Evolutionary conservation across 352 stramenopile species (phyloP).

Genomic region (Stramenopiles sp.): DNA sequence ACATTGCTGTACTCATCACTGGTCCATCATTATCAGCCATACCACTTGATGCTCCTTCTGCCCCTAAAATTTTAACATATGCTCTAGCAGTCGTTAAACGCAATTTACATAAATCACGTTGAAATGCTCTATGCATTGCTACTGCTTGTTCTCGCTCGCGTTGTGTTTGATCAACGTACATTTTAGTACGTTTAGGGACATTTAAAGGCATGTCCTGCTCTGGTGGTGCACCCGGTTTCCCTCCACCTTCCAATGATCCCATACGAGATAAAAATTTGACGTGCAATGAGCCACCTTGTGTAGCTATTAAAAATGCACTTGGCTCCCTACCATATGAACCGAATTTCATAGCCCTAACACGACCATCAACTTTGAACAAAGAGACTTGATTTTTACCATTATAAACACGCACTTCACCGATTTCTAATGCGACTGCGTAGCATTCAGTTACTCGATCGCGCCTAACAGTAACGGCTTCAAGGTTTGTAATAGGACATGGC

Average conservation of each 20-base stretch:
- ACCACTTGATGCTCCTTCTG: too few species aligned
- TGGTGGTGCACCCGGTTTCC: slow-evolving; percentile 35
- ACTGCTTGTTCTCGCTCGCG: slow-evolving; percentile 57
- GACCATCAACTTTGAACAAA: slow-evolving; percentile 35
- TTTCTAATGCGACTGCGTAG: slow-evolving; percentile 52
- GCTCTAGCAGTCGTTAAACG: slow-evolving; percentile 52
- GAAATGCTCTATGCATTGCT: slow-evolving; percentile 72
- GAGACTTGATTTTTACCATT: slow-evolving; percentile 48
- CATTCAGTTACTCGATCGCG: slow-evolving; percentile 46
- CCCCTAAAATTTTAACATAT: slow-evolving; percentile 71
- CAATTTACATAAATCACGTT: slow-evolving; percentile 63
- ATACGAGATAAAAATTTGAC: slow-evolving; percentile 66
- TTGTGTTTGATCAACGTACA: slow-evolving; percentile 75
- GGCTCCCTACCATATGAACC: slow-evolving; percentile 62
- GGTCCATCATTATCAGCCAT: too few species aligned
- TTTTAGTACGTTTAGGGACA: slow-evolving; percentile 74
- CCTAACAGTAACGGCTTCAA: slow-evolving; percentile 43
- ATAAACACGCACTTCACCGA: slow-evolving; percentile 58
- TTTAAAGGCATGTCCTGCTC: slow-evolving; percentile 74
- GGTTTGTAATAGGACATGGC: slow-evolving; percentile 48
- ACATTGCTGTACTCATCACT: too few species aligned
- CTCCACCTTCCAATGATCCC: slow-evolving; percentile 35
- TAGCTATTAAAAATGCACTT: slow-evolving; percentile 46
- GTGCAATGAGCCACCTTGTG: slow-evolving; percentile 40
- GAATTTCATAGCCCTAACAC: slow-evolving; percentile 50